A percentile compares a stretch with the other conserved stretches of the same genome.
Evolutionary conservation across 495 filamentous ascomycete genomes (phyloP).

Genomic region (Hypoxylon intermedium): DNA sequence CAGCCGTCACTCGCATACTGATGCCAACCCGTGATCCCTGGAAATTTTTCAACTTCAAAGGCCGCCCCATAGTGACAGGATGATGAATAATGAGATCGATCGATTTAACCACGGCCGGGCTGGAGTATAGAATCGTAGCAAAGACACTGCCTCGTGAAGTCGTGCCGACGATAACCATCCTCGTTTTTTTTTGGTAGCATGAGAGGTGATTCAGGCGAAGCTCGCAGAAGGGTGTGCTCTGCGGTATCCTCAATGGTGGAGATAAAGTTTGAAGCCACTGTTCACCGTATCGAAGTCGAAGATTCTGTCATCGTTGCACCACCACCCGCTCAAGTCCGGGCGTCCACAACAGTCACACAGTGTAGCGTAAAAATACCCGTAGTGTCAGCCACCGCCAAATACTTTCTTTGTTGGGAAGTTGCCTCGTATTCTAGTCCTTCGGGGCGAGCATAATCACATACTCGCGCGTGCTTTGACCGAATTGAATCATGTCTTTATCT

Average conservation of each 20-base stretch:
- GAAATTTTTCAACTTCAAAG: constrained; percentile 20
- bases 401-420: constrained; percentile 12
- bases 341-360: constrained; percentile 13
- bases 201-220: constrained; percentile 6
- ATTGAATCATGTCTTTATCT: constrained; percentile 86
- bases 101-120: neutral
- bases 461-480: constrained; percentile 85
- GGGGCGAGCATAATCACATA: constrained; percentile 80
- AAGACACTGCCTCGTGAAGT: constrained; percentile 35
- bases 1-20: constrained; percentile 29
- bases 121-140: constrained; percentile 14
- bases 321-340: constrained; percentile 2
- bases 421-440: constrained; percentile 44
- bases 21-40: constrained; percentile 24
- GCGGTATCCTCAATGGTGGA: neutral
- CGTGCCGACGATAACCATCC: constrained; percentile 41
- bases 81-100: constrained; percentile 15
- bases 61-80: constrained; percentile 9
- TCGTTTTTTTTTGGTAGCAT: neutral
- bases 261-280: constrained; percentile 1
- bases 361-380: constrained; percentile 13
- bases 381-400: constrained; percentile 1
- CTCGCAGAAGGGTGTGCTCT: neutral
- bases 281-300: neutral
- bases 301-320: constrained; percentile 3